These are phyloP conservation scores for Hypoxylon sp. DNA, from an alignment of 2,329 filamentous ascomycete genomes.

Conservation along the genomic window DNA sequence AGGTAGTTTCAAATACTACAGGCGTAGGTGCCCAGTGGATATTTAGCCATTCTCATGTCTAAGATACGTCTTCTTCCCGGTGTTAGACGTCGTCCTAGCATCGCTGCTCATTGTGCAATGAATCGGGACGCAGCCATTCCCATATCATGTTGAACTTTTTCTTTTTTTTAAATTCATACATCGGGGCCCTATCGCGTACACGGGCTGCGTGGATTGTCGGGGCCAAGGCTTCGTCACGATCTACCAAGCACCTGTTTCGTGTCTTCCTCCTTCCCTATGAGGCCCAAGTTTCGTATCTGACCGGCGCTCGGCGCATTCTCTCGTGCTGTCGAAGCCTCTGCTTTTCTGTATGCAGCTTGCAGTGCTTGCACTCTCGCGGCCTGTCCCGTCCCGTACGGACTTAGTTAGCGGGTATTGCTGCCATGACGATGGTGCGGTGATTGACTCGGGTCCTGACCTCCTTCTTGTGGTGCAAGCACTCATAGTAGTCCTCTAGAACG, in stretches of 20 bases:
- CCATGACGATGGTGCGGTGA: neutral
- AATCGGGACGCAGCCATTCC: neutral
- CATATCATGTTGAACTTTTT: neutral
- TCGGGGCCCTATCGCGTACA: conserved; percentile 39
- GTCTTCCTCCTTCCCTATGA: conserved; percentile 85
- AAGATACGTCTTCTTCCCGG: too few relatives aligned
- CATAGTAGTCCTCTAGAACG: conserved; percentile 94
- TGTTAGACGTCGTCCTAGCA: too few relatives aligned
- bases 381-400: conserved; percentile 54
- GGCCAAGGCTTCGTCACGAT: conserved; percentile 31
- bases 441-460: conserved; percentile 69
- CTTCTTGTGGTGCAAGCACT: conserved; percentile 98
- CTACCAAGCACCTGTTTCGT: conserved; percentile 65
- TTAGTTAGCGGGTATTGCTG: conserved; percentile 16
- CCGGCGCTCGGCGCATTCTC: conserved; percentile 83
- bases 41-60: too few relatives aligned
- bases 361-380: conserved; percentile 79
- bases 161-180: conserved; percentile 31
- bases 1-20: too few relatives aligned
- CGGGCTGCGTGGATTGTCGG: conserved; percentile 16
- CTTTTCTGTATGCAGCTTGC: conserved; percentile 85
- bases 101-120: too few relatives aligned
- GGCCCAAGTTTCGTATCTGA: conserved; percentile 85
- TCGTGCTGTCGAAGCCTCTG: conserved; percentile 75
- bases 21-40: too few relatives aligned